Percentiles rank a stretch among this genome's conserved stretches.
Evolutionary conservation across 108 stramenopile genomes (phyloP).

Genomic region (Skeletonema costatum): DNA sequence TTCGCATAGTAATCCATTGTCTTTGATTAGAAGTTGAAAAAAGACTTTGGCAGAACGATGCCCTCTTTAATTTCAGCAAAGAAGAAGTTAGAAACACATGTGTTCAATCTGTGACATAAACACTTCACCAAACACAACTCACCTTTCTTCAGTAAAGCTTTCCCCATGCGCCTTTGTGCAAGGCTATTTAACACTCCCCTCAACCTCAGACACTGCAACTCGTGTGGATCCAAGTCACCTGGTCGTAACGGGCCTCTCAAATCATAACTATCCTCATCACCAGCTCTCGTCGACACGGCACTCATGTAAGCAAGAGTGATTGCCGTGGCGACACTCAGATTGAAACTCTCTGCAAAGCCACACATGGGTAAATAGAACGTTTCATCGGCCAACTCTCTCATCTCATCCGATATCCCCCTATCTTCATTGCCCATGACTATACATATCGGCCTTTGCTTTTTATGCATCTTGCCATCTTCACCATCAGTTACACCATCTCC

Average conservation of each 20-base stretch:
- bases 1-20: not conserved
- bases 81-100: not conserved
- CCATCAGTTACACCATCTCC: not conserved
- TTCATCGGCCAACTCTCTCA: slow-evolving; percentile 70
- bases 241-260: slow-evolving; percentile 70
- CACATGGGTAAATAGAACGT: slow-evolving; percentile 86
- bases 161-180: slow-evolving; percentile 61
- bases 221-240: slow-evolving; percentile 74
- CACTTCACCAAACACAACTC: not conserved
- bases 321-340: slow-evolving; percentile 86
- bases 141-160: slow-evolving; percentile 64
- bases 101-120: not conserved
- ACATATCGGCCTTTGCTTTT: slow-evolving; percentile 62
- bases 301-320: slow-evolving; percentile 83
- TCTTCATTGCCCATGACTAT: slow-evolving; percentile 95
- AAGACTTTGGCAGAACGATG: slow-evolving; percentile 53
- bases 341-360: slow-evolving; percentile 92
- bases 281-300: slow-evolving; percentile 46
- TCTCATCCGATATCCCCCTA: slow-evolving; percentile 72
- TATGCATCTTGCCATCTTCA: not conserved
- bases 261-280: slow-evolving; percentile 2
- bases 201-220: slow-evolving; percentile 67
- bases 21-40: slow-evolving; percentile 11
- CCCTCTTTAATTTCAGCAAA: slow-evolving; percentile 29
- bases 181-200: slow-evolving; percentile 70